A percentile compares a stretch with the other conserved stretches of the same genome.
These are phyloP conservation scores for Epichloe coenophiala DNA, from an alignment of 2,329 filamentous ascomycete genomes.

Conservation along the genomic window DNA sequence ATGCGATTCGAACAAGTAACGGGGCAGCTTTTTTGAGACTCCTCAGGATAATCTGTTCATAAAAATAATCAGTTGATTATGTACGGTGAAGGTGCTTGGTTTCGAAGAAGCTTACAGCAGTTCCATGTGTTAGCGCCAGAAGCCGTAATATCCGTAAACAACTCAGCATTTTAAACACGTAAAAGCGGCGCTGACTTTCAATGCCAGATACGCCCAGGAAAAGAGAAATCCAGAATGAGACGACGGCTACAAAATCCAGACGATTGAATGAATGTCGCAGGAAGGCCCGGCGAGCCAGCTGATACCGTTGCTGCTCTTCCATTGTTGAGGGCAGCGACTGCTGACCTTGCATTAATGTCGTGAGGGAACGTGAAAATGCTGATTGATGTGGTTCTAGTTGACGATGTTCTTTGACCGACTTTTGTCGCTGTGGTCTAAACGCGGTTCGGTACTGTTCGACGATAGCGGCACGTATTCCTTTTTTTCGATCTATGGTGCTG, in stretches of 20 bases:
- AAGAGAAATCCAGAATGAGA: constrained; percentile 93
- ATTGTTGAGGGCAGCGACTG: constrained; percentile 43
- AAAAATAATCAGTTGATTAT: constrained; percentile 5
- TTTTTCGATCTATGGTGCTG: constrained; percentile 71
- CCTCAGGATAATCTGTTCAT: constrained; percentile 64
- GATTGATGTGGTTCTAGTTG: constrained; percentile 37
- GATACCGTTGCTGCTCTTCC: constrained; percentile 68
- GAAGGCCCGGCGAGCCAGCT: constrained; percentile 83
- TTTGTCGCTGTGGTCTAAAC: constrained; percentile 69
- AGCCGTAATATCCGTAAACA: constrained; percentile 85
- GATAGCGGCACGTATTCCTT: constrained; percentile 61
- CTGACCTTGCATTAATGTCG: constrained; percentile 59
- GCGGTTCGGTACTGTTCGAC: constrained; percentile 63
- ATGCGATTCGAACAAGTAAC: constrained; percentile 80
- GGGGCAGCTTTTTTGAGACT: constrained; percentile 94
- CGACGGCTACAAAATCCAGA: constrained; percentile 83
- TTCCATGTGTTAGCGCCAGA: constrained; percentile 85
- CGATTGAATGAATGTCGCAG: constrained; percentile 91
- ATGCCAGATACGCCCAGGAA: constrained; percentile 54
- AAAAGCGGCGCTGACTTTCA: constrained; percentile 59
- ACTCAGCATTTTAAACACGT: constrained; percentile 91
- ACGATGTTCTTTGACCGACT: constrained; percentile 43
- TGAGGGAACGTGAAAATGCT: constrained; percentile 65
- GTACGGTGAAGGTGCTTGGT: background rate
- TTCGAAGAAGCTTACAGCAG: constrained; percentile 47